Base-by-base conservation (phyloP, 1,139 yeast species). In the Candida dubliniensis region DNA sequence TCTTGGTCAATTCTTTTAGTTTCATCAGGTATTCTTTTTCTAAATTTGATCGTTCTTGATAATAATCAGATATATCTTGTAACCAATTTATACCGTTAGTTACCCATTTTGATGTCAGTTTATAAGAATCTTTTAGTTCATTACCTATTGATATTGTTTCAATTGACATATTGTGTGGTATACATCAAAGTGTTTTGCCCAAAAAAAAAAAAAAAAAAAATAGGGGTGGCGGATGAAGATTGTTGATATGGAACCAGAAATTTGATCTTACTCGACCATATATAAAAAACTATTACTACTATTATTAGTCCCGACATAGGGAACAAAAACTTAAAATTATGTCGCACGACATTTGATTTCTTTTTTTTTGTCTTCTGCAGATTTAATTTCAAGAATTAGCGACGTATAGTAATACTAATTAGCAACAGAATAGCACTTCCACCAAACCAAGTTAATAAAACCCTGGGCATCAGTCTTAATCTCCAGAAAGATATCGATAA, bases 21-120 rank as follows among this genome's bases (percentile, higher is more conserved):
- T 81, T 86, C 18, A 74, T 69, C 13, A 96, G 77, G 57, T 93
- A 90, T 55, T 93, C 98, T 55, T 77, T 80, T 65, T 95, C 99
- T 46, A 93, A 76, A 11, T 70, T 60, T 2, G 96, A 83, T 37
- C 98, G 69, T 63, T 90, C 96, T 39, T 82, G 77, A 63, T 91
- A 95, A 63, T 91, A 95, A 39, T 77, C 77, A 56, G 87, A 95
- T 9, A 93, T 71, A 50, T 93, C 98, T 1, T 71, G 66, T 18
- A 91, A 69, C 86, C 95, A 91, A 44, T 76, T 76, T 47, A 87
- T 67, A 31, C 95, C 93, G 49, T 83, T 80, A 45, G 71, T 67
- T 42, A 86, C 55, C 97, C 98, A 93, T 47, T 81, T 81, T 47
- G 80, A 77, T 0, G 96, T 87, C 40, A 76, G 75, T 53, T 86